Evolutionary conservation across 192 early-diverging fungal genomes (phyloP).

Genomic region (Chytriomyces hyalinus): DNA sequence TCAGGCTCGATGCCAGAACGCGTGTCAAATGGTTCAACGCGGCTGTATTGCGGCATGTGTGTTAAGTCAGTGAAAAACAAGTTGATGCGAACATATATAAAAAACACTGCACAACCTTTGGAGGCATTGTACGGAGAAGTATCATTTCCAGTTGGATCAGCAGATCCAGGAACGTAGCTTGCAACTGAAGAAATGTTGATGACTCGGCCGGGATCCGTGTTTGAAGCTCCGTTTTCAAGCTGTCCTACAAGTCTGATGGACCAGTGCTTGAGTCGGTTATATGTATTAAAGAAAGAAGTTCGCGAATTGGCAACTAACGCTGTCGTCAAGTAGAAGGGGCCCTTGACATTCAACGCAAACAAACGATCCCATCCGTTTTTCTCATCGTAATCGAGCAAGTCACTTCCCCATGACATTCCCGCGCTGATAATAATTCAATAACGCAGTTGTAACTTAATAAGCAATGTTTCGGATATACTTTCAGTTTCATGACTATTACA

Average conservation of each 20-base stretch:
- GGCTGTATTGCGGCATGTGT: constrained; percentile 22
- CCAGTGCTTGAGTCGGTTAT: too few relatives aligned
- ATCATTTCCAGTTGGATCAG: constrained; percentile 46
- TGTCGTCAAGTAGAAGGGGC: constrained; percentile 79
- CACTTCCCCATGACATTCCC: constrained; percentile 57
- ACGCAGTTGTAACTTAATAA: too few relatives aligned
- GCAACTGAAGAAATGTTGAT: constrained; percentile 81
- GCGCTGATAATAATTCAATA: constrained; percentile 8
- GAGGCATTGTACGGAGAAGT: constrained; percentile 49
- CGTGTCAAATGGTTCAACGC: constrained; percentile 63
- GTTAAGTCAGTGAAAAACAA: too few relatives aligned
- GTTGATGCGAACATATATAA: too few relatives aligned
- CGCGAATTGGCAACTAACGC: constrained; percentile 17
- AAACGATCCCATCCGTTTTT: constrained; percentile 64
- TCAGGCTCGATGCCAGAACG: constrained; percentile 45
- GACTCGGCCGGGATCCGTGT: constrained; percentile 69
- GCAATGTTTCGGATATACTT: too few relatives aligned
- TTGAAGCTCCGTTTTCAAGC: constrained; percentile 62
- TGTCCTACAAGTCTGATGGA: constrained; percentile 61
- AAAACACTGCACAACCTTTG: not conserved
- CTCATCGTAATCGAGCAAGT: constrained; percentile 49
- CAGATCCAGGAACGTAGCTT: constrained; percentile 40
- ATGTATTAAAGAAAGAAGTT: too few relatives aligned
- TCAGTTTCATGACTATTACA: too few relatives aligned
- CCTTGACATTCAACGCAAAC: constrained; percentile 85